phyloP scores from a whole-genome alignment of 345 rosid genomes.

The Eucalyptus sp. region DNA sequence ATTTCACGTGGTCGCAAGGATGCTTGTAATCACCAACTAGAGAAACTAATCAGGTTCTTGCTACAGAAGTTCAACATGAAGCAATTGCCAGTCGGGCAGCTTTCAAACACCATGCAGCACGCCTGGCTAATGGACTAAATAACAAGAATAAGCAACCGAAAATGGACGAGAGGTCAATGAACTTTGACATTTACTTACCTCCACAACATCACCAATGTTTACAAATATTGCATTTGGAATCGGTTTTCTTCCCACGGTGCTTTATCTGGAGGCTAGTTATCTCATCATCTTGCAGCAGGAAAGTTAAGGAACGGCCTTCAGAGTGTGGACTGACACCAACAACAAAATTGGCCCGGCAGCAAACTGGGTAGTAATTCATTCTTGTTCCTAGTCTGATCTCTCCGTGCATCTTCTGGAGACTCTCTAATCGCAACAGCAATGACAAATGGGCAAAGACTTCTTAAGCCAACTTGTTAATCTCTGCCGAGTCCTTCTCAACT shows the following conservation, averaged over 20 bases:
- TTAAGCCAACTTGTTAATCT: background rate
- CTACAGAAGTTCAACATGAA: background rate
- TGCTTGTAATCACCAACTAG: background rate
- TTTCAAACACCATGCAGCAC: background rate
- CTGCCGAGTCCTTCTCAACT: constrained; percentile 1
- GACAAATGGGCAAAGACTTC: background rate
- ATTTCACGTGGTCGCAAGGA: background rate
- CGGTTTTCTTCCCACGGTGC: constrained; percentile 2
- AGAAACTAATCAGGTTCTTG: background rate
- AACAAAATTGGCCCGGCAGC: constrained; percentile 5
- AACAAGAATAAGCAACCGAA: background rate
- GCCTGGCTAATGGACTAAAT: background rate
- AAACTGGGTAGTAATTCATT: constrained; percentile 16
- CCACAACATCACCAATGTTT: constrained; percentile 7
- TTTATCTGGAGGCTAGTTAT: constrained; percentile 12
- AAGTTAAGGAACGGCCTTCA: constrained; percentile 2
- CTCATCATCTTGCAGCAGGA: constrained; percentile 14
- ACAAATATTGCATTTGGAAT: constrained; percentile 10
- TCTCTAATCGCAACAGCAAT: background rate
- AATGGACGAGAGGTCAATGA: background rate
- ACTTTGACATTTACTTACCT: background rate
- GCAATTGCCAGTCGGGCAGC: background rate
- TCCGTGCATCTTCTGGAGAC: background rate
- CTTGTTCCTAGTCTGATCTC: constrained; percentile 7
- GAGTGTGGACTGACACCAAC: constrained; percentile 10